Evolutionary conservation across 1,284 basidiomycete species (phyloP).

Genomic region (Moesziomyces antarcticus): DNA sequence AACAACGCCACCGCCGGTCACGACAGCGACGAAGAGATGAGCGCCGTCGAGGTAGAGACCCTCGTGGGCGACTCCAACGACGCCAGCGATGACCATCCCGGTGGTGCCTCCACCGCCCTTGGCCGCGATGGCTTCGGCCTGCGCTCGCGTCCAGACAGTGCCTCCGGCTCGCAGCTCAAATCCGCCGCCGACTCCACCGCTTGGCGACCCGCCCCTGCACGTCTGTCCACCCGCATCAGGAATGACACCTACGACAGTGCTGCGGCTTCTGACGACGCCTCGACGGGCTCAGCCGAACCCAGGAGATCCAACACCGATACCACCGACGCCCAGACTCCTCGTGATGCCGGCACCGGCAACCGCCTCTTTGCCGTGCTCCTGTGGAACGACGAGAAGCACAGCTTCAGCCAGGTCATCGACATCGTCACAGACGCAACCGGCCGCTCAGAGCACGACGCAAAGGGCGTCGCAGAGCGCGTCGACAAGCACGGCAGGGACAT

Average conservation of each 20-base stretch:
- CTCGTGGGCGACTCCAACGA: slow-evolving; percentile 43
- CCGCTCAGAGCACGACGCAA: slow-evolving; percentile 69
- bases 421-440: slow-evolving; percentile 67
- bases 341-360: slow-evolving; percentile 13
- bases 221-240: slow-evolving; percentile 3
- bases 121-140: slow-evolving; percentile 15
- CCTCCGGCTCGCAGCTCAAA: slow-evolving; percentile 19
- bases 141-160: slow-evolving; percentile 19
- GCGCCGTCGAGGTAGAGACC: slow-evolving; percentile 42
- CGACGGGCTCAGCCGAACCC: slow-evolving; percentile 8
- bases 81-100: slow-evolving; percentile 17
- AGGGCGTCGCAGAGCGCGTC: slow-evolving; percentile 76
- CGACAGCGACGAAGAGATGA: slow-evolving; percentile 51
- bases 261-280: slow-evolving; percentile 7
- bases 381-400: slow-evolving; percentile 99
- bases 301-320: slow-evolving; percentile 17
- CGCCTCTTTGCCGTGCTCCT: slow-evolving; percentile 81
- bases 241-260: slow-evolving; percentile 6
- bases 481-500: slow-evolving; percentile 86
- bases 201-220: slow-evolving; percentile 18
- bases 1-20: slow-evolving; percentile 16
- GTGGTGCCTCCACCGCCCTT: neutral
- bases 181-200: slow-evolving; percentile 12
- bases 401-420: slow-evolving; percentile 86
- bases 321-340: slow-evolving; percentile 9